Percentiles rank a stretch among this genome's conserved stretches.
Conservation (phyloP, 148 eudicot genomes). For the Rhododendron vialii region DNA sequence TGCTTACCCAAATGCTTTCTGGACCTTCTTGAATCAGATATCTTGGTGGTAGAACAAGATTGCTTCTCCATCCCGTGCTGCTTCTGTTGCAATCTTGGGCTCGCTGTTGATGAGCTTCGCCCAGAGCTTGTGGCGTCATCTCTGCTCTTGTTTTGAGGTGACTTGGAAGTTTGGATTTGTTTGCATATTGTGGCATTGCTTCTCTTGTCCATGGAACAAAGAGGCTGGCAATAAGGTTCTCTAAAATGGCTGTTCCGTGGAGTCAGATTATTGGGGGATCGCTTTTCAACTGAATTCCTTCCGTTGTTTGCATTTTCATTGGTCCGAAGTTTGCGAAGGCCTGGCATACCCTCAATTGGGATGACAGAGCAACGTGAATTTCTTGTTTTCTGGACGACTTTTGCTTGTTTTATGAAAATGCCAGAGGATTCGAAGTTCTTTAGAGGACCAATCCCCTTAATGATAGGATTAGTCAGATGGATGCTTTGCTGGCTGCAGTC, state of each 20-base stretch:
- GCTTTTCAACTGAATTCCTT: constrained; percentile 21
- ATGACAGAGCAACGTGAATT: constrained; percentile 12
- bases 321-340: constrained; percentile 23
- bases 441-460: constrained; percentile 17
- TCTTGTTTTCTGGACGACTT: constrained; percentile 22
- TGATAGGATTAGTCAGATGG: constrained; percentile 15
- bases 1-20: constrained; percentile 28
- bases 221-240: constrained; percentile 22
- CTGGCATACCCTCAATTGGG: constrained; percentile 21
- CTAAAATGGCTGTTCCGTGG: constrained; percentile 21
- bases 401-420: constrained; percentile 25
- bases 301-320: constrained; percentile 16
- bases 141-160: constrained; percentile 23
- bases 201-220: constrained; percentile 22
- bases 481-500: constrained; percentile 2
- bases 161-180: constrained; percentile 23
- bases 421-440: constrained; percentile 25
- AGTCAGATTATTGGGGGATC: constrained; percentile 24
- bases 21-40: constrained; percentile 23
- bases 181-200: constrained; percentile 23
- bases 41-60: constrained; percentile 13
- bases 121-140: constrained; percentile 18
- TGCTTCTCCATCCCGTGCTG: constrained; percentile 16
- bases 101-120: constrained; percentile 25
- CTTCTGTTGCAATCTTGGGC: constrained; percentile 37